phyloP scores from a whole-genome alignment of 73 alveolate species.

The Stentor coeruleus region DNA sequence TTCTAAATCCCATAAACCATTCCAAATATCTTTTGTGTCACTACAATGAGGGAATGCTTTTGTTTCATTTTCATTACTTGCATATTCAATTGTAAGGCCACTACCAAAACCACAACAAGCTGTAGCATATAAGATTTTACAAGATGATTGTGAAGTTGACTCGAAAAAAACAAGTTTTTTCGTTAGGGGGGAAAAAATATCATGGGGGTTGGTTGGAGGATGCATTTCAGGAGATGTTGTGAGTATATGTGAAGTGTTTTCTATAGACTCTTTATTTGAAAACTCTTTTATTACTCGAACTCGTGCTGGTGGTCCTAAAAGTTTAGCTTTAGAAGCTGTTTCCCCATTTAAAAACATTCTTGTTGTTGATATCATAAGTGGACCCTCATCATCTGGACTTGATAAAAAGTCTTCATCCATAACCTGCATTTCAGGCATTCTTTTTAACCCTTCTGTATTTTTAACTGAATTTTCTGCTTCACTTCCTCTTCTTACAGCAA shows the following conservation, averaged over 20 bases:
- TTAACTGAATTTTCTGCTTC: background rate
- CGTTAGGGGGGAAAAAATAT: background rate
- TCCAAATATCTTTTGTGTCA: background rate
- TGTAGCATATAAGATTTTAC: background rate
- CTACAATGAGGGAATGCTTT: background rate
- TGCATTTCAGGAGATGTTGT: constrained; percentile 2
- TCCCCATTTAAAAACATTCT: background rate
- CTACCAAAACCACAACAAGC: constrained; percentile 7
- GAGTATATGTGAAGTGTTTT: background rate
- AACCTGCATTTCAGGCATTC: background rate
- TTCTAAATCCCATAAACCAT: background rate
- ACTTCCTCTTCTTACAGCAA: background rate
- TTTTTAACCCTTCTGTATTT: background rate
- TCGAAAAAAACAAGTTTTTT: background rate
- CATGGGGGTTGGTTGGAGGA: background rate
- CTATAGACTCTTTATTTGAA: background rate
- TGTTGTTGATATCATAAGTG: background rate
- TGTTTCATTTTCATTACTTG: background rate
- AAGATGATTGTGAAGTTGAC: background rate
- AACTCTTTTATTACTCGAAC: background rate
- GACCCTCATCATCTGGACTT: background rate
- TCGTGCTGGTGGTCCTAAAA: background rate
- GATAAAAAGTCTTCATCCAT: background rate
- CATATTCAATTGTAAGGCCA: background rate
- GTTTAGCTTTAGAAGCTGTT: background rate